Percentiles rank a stretch among this genome's conserved stretches.
phyloP scores from a whole-genome alignment of 495 filamentous ascomycete genomes.

The Aspergillus bridgeri region DNA sequence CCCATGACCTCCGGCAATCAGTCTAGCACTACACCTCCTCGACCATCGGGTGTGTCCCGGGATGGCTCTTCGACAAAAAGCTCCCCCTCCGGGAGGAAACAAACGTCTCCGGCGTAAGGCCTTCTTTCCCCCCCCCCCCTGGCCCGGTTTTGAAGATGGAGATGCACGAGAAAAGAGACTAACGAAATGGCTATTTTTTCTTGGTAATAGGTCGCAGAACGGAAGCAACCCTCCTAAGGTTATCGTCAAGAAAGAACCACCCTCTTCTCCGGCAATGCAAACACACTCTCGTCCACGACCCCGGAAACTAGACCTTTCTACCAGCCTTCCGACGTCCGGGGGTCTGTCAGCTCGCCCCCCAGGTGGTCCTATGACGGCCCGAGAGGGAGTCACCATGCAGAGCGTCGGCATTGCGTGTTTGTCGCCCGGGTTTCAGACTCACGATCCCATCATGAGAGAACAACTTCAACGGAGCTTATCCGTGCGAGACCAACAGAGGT shows the following conservation, averaged over 20 bases:
- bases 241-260: constrained; percentile 93
- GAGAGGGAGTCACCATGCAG: constrained; percentile 78
- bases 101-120: constrained; percentile 55
- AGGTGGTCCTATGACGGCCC: constrained; percentile 74
- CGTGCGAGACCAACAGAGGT: constrained; percentile 88
- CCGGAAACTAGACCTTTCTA: constrained; percentile 83
- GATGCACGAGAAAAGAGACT: background rate
- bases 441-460: constrained; percentile 94
- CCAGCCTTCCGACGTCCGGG: constrained; percentile 58
- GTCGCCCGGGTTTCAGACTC: constrained; percentile 91
- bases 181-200: constrained; percentile 1
- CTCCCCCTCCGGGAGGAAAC: constrained; percentile 49
- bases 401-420: constrained; percentile 92
- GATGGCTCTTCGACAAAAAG: constrained; percentile 41
- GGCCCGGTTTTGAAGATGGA: background rate
- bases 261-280: constrained; percentile 74
- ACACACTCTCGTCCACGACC: constrained; percentile 73
- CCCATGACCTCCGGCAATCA: constrained; percentile 29
- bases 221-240: constrained; percentile 65
- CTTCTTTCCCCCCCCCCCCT: background rate
- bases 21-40: constrained; percentile 36
- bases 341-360: constrained; percentile 59
- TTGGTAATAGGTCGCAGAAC: constrained; percentile 31
- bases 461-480: constrained; percentile 91
- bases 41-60: constrained; percentile 31